A percentile compares a stretch with the other conserved stretches of the same genome.
These are phyloP conservation scores for Aspergillus felis DNA, from an alignment of 2,329 filamentous ascomycete genomes.

Conservation along the genomic window DNA sequence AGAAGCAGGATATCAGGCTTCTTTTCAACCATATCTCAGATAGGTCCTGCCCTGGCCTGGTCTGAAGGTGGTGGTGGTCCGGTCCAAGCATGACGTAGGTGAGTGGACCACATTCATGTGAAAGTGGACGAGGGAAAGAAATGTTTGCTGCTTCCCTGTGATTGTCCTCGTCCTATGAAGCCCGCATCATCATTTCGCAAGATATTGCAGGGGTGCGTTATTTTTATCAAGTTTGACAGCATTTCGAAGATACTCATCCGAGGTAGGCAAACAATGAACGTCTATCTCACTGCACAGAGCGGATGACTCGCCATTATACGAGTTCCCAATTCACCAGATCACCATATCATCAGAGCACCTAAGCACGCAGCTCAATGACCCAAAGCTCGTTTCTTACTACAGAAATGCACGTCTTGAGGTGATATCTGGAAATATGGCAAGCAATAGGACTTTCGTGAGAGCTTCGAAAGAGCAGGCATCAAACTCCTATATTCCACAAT, in stretches of 20 bases:
- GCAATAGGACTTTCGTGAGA: background rate
- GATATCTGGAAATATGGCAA: background rate
- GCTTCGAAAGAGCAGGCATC: background rate
- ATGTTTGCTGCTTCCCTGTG: background rate
- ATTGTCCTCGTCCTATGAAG: background rate
- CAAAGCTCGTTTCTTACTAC: background rate
- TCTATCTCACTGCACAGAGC: background rate
- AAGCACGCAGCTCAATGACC: background rate
- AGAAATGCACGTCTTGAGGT: background rate
- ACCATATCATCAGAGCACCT: too few species aligned
- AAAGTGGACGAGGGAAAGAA: background rate
- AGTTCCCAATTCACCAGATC: too few species aligned
- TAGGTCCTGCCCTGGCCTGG: background rate
- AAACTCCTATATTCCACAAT: background rate
- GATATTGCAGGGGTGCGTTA: background rate
- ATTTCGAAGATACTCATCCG: background rate
- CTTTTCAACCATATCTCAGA: background rate
- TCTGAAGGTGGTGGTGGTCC: conserved; percentile 2
- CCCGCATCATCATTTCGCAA: background rate
- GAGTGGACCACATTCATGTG: conserved; percentile 6
- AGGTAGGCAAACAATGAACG: background rate
- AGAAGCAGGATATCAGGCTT: background rate
- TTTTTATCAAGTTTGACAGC: background rate
- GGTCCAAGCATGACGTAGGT: conserved; percentile 12
- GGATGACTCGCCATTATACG: too few species aligned